Evolutionary conservation across 2,329 filamentous ascomycete genomes (phyloP).

Genomic region (Phaeosphaeria sp.): DNA sequence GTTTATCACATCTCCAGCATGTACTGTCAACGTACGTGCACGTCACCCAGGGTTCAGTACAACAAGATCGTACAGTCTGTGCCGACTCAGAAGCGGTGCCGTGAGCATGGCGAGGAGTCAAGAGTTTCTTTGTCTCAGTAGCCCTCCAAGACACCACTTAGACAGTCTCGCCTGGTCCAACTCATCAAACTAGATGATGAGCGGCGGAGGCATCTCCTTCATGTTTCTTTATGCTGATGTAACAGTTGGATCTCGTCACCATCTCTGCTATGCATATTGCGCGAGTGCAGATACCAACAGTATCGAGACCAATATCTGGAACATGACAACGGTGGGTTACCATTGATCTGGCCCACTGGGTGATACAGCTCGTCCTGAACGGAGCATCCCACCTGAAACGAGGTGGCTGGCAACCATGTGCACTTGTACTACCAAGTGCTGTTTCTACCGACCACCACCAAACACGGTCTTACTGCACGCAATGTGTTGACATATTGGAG

Average conservation of each 20-base stretch:
- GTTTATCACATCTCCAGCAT: not conserved
- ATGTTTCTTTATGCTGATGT: not conserved
- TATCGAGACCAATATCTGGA: not conserved
- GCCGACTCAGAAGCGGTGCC: not conserved
- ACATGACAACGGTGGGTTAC: not conserved
- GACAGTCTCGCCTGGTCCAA: not conserved
- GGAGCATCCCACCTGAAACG: not conserved
- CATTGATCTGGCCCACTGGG: not conserved
- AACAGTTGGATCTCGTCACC: not conserved
- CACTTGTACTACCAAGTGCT: not conserved
- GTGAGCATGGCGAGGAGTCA: not conserved
- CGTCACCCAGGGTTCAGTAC: not conserved
- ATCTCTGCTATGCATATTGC: not conserved
- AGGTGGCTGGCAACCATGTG: not conserved
- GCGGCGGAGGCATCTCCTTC: not conserved
- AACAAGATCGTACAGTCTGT: not conserved
- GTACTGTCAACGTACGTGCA: not conserved
- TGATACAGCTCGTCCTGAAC: not conserved
- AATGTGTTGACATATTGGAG: slow-evolving; percentile 24
- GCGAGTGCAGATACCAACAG: not conserved
- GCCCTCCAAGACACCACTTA: not conserved
- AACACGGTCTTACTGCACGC: slow-evolving; percentile 20
- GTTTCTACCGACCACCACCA: not conserved
- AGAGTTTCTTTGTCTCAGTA: not conserved
- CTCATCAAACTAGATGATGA: not conserved